Percentiles rank a stretch among this genome's conserved stretches.
phyloP scores from a whole-genome alignment of 176 grass and related monocot species.

The Oryza longistaminata region DNA sequence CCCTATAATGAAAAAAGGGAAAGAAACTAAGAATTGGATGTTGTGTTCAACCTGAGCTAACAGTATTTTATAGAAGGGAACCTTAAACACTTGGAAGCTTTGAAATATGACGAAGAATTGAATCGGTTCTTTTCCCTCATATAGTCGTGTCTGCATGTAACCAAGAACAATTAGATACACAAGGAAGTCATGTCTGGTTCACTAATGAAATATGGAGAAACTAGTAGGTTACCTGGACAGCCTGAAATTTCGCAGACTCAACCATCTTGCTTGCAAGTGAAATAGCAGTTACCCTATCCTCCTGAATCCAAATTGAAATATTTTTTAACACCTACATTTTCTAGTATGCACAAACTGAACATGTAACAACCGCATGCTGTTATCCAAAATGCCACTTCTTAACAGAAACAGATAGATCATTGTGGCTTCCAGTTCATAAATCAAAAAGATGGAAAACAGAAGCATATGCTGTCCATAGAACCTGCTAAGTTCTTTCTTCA shows the following conservation, averaged over 20 bases:
- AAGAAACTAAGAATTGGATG: not conserved
- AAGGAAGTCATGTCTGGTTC: not conserved
- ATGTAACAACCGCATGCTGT: not conserved
- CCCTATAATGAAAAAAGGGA: conserved; percentile 58
- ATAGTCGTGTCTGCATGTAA: conserved; percentile 61
- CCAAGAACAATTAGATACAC: conserved; percentile 42
- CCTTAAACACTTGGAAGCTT: conserved; percentile 85
- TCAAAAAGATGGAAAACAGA: not conserved
- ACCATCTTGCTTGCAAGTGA: conserved; percentile 84
- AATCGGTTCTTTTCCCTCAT: conserved; percentile 91
- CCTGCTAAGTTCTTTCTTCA: not conserved
- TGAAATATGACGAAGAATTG: conserved; percentile 95
- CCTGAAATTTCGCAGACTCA: conserved; percentile 75
- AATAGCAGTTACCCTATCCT: conserved; percentile 59
- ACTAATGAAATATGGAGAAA: conserved; percentile 22
- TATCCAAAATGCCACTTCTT: not conserved
- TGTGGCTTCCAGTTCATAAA: conserved; percentile 10
- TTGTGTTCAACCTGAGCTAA: not conserved
- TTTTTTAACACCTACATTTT: conserved; percentile 10
- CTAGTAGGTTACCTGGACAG: conserved; percentile 59
- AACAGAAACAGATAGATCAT: conserved; percentile 3
- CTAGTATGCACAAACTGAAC: not conserved
- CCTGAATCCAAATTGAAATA: conserved; percentile 57
- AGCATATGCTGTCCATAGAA: not conserved
- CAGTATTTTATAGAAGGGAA: conserved; percentile 30